Percentiles rank a stretch among this genome's conserved stretches.
phyloP scores from a whole-genome alignment of 257 asterid genomes.

The Solanum sitiens region DNA sequence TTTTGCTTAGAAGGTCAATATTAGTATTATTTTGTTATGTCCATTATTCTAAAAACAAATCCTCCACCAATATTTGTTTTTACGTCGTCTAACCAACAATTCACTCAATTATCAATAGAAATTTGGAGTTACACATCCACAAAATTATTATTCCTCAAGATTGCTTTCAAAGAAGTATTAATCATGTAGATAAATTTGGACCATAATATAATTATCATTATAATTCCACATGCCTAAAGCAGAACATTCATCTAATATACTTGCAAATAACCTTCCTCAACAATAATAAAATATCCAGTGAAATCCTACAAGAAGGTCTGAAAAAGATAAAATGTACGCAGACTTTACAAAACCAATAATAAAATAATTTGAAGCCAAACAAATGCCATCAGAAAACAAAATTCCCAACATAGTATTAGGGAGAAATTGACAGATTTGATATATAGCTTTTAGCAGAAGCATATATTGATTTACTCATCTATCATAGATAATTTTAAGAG shows the following conservation, averaged over 20 bases:
- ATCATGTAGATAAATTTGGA: background rate
- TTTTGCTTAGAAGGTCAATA: too few relatives aligned
- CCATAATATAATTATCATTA: background rate
- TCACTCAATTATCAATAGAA: background rate
- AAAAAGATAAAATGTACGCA: too few relatives aligned
- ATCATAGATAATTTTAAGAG: background rate
- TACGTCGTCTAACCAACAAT: background rate
- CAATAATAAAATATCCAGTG: background rate
- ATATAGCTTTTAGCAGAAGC: background rate
- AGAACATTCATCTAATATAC: background rate
- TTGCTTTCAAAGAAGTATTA: background rate
- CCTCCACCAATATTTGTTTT: background rate
- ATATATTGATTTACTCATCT: background rate
- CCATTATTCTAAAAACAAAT: background rate
- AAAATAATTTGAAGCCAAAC: background rate
- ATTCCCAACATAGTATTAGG: background rate
- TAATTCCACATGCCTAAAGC: background rate
- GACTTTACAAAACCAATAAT: background rate
- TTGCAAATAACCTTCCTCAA: background rate
- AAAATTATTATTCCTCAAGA: background rate
- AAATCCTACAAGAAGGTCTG: background rate
- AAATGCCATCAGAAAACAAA: background rate
- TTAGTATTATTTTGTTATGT: background rate
- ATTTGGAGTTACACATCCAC: background rate
- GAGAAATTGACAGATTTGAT: background rate